phyloP scores from a whole-genome alignment of 202 grass and related monocot genomes.

The Setaria italica region DNA sequence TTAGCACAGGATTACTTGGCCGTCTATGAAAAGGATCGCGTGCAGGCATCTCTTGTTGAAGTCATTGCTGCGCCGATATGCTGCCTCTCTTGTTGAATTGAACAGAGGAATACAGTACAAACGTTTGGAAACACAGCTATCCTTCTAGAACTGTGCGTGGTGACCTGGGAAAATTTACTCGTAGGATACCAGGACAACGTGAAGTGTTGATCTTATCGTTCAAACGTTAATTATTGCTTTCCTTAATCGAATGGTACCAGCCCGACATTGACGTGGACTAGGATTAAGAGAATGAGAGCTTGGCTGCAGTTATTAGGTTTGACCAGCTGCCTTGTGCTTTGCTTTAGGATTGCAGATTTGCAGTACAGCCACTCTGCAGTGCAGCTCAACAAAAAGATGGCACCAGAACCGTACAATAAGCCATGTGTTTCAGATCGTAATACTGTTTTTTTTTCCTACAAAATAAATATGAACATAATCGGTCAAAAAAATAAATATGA shows the following conservation, averaged over 20 bases:
- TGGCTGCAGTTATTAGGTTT: conserved; percentile 40
- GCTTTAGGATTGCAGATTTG: no score
- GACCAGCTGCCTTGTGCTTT: conserved; percentile 18
- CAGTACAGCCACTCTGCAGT: conserved; percentile 3
- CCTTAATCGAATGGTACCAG: not conserved
- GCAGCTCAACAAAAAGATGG: not conserved
- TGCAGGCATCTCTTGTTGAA: conserved; percentile 27
- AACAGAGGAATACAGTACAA: not conserved
- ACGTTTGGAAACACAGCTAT: not conserved
- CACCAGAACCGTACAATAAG: not conserved
- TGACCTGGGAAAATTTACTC: not conserved
- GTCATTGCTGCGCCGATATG: conserved; percentile 3
- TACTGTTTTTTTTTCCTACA: not conserved
- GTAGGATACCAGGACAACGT: not conserved
- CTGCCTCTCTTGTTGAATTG: conserved; percentile 41
- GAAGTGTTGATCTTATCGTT: conserved; percentile 25
- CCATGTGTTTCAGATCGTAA: not conserved
- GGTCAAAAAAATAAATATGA: not conserved
- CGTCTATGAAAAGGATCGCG: conserved; percentile 36
- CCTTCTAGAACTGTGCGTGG: conserved; percentile 15
- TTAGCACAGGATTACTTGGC: not conserved
- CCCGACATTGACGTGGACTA: conserved; percentile 21
- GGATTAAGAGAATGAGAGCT: not conserved
- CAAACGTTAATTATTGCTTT: not conserved
- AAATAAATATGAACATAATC: no score